Evolutionary conservation across 306 rosid genomes (phyloP).

Genomic region (Acacia crassicarpa): DNA sequence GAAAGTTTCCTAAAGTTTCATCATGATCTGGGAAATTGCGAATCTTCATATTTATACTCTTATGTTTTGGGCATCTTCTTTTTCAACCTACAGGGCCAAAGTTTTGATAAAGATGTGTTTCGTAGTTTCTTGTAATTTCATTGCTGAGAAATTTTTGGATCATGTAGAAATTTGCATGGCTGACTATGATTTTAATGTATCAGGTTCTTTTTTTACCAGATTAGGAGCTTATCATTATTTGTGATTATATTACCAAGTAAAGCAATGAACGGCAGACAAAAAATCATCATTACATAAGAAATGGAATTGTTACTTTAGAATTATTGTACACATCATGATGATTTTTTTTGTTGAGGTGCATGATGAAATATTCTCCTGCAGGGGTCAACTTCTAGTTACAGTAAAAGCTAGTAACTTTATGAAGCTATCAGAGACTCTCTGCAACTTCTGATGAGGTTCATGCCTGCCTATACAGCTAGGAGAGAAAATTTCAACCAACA

Average conservation of each 20-base stretch:
- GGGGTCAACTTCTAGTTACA: neutral
- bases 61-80: constrained; percentile 22
- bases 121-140: neutral
- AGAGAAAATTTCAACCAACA: neutral
- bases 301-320: neutral
- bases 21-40: neutral
- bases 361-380: neutral
- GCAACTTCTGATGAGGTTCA: neutral
- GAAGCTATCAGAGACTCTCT: neutral
- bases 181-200: neutral
- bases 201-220: neutral
- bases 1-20: neutral
- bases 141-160: neutral
- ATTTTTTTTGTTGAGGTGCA: neutral
- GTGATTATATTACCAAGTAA: neutral
- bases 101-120: constrained; percentile 33
- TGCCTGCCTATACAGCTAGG: neutral
- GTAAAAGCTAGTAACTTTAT: neutral
- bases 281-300: neutral
- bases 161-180: neutral
- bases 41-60: constrained; percentile 2
- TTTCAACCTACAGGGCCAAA: constrained; percentile 25
- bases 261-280: neutral
- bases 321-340: neutral
- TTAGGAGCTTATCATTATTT: neutral